phyloP scores from a whole-genome alignment of 2,329 filamentous ascomycete genomes.

The Pseudopithomyces chartarum region DNA sequence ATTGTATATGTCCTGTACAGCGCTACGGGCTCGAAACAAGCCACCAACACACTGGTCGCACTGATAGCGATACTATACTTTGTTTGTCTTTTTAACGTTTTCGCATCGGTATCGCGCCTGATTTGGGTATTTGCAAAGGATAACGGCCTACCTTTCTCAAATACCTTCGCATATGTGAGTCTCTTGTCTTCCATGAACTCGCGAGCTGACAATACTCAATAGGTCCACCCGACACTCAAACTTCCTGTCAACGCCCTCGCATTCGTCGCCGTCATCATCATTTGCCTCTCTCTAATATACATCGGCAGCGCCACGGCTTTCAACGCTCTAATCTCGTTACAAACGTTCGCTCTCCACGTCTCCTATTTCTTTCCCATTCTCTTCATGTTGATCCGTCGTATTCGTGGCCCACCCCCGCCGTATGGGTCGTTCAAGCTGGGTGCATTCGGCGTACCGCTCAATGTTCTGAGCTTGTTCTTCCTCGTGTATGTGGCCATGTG shows the following conservation, averaged over 20 bases:
- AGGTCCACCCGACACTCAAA: constrained; percentile 34
- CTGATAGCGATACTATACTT: constrained; percentile 47
- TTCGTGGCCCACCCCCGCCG: constrained; percentile 23
- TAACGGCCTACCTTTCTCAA: constrained; percentile 49
- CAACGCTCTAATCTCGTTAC: constrained; percentile 39
- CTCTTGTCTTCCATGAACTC: background rate
- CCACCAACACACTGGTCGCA: constrained; percentile 48
- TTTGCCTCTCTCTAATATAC: constrained; percentile 37
- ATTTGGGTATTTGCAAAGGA: constrained; percentile 58
- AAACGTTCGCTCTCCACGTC: constrained; percentile 35
- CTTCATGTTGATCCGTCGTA: constrained; percentile 29
- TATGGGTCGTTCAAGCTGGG: constrained; percentile 38
- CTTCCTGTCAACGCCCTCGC: constrained; percentile 32
- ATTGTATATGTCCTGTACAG: constrained; percentile 49
- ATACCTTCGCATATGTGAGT: constrained; percentile 37
- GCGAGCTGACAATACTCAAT: background rate
- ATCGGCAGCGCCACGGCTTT: constrained; percentile 43
- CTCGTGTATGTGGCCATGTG: constrained; percentile 31
- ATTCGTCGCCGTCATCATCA: constrained; percentile 33
- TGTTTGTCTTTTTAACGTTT: constrained; percentile 48
- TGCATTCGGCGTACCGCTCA: constrained; percentile 27
- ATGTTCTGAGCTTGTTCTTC: constrained; percentile 31
- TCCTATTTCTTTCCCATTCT: constrained; percentile 41
- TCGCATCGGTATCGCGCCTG: constrained; percentile 55
- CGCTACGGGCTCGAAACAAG: constrained; percentile 47